phyloP scores from a whole-genome alignment of 2,329 filamentous ascomycete genomes.

The Pseudogymnoascus sp. region DNA sequence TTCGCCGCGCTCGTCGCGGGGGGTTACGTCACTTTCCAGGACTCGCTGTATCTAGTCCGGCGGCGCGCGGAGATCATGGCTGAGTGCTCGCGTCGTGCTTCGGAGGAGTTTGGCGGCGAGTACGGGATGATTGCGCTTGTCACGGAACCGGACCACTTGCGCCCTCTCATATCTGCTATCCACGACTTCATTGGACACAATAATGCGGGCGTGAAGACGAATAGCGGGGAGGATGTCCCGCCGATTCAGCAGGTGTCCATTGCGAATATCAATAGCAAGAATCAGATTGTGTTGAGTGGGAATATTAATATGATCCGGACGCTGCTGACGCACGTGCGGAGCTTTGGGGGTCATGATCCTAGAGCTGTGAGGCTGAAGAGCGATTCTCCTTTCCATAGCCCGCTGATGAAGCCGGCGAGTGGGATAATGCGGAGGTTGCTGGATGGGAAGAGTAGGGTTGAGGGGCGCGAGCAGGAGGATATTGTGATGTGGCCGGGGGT shows the following conservation, averaged over 20 bases:
- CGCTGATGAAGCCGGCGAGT: slow-evolving; percentile 81
- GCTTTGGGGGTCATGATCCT: slow-evolving; percentile 87
- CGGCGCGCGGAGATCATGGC: slow-evolving; percentile 77
- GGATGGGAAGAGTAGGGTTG: slow-evolving; percentile 45
- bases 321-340: slow-evolving; percentile 73
- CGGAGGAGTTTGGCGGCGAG: slow-evolving; percentile 61
- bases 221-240: slow-evolving; percentile 58
- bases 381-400: slow-evolving; percentile 84
- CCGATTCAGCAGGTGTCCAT: slow-evolving; percentile 82
- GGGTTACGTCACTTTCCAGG: slow-evolving; percentile 67
- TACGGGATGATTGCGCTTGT: slow-evolving; percentile 94
- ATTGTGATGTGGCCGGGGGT: slow-evolving; percentile 66
- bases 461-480: slow-evolving; percentile 47
- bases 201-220: slow-evolving; percentile 55
- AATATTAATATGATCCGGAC: slow-evolving; percentile 74
- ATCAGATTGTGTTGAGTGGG: slow-evolving; percentile 90
- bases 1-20: slow-evolving; percentile 85
- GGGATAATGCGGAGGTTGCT: slow-evolving; percentile 63
- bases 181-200: slow-evolving; percentile 68
- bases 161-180: slow-evolving; percentile 61
- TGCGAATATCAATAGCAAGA: slow-evolving; percentile 91
- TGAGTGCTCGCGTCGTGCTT: slow-evolving; percentile 59
- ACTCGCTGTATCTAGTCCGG: slow-evolving; percentile 70
- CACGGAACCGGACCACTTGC: slow-evolving; percentile 72
- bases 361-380: slow-evolving; percentile 78